Conservation (phyloP, 176 grass and related monocot genomes). For the Phoenix dactylifera region DNA sequence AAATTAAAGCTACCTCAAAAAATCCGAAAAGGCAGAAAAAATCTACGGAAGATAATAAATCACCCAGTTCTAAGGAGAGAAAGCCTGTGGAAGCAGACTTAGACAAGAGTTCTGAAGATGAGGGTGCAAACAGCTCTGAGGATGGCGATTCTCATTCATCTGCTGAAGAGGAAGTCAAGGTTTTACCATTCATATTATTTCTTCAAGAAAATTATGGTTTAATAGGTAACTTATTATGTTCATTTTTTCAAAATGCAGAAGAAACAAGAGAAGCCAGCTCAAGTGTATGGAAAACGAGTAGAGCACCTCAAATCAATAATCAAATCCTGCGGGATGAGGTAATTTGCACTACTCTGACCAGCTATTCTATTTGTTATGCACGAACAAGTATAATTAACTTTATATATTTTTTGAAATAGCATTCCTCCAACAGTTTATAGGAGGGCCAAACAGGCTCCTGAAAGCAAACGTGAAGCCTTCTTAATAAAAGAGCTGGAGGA, state of each 20-base stretch:
- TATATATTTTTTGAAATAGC: conserved; percentile 38
- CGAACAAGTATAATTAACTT: conserved; percentile 16
- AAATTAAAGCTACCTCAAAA: conserved; percentile 39
- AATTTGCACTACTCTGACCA: conserved; percentile 19
- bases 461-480: conserved; percentile 64
- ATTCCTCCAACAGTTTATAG: conserved; percentile 74
- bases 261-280: conserved; percentile 42
- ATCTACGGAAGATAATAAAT: conserved; percentile 29
- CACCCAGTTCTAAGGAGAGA: conserved; percentile 42
- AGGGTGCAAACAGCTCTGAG: conserved; percentile 26
- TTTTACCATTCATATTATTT: conserved; percentile 12
- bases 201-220: conserved; percentile 3
- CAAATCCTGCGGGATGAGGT: conserved; percentile 92
- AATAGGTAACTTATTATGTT: conserved; percentile 11
- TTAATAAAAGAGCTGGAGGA: conserved; percentile 77
- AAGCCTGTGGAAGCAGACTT: conserved; percentile 34
- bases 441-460: conserved; percentile 74
- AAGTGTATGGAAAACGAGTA: conserved; percentile 64
- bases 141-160: conserved; percentile 54
- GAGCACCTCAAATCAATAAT: conserved; percentile 87
- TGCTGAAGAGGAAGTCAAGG: conserved; percentile 44
- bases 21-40: conserved; percentile 40
- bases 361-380: conserved; percentile 2
- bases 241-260: conserved; percentile 45
- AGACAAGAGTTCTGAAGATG: conserved; percentile 34